phyloP scores from a whole-genome alignment of 2,329 filamentous ascomycete species.

The Blastomyces percursus region DNA sequence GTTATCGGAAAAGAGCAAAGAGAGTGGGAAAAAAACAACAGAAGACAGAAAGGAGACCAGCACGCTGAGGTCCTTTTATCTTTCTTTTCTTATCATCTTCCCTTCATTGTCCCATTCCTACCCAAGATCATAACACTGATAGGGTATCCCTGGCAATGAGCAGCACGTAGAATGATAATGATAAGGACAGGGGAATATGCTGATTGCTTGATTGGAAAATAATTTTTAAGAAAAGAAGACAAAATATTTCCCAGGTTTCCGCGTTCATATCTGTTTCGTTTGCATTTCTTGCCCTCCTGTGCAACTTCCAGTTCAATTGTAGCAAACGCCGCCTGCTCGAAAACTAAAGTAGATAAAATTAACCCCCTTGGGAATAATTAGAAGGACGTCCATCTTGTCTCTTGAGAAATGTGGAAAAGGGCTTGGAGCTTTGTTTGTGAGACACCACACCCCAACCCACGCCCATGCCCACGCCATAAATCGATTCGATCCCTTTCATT shows the following conservation, averaged over 20 bases:
- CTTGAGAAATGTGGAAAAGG: not conserved
- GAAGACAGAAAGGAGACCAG: no score
- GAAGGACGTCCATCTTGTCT: not conserved
- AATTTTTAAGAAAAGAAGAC: not conserved
- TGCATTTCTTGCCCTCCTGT: not conserved
- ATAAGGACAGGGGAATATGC: not conserved
- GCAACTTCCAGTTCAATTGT: not conserved
- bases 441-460: not conserved
- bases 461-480: slow-evolving; percentile 23
- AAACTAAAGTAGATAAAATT: not conserved
- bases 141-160: not conserved
- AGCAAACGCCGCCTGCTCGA: not conserved
- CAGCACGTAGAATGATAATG: not conserved
- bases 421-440: not conserved
- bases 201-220: not conserved
- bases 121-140: not conserved
- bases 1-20: no score
- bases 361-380: not conserved
- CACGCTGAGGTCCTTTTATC: no score
- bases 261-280: not conserved
- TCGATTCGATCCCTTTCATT: slow-evolving; percentile 19
- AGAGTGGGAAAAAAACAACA: no score
- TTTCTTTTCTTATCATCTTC: no score
- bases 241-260: not conserved
- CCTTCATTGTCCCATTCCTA: no score